A percentile compares a stretch with the other conserved stretches of the same genome.
phyloP scores from a whole-genome alignment of 306 rosid genomes.

The Cucumis cinereus region DNA sequence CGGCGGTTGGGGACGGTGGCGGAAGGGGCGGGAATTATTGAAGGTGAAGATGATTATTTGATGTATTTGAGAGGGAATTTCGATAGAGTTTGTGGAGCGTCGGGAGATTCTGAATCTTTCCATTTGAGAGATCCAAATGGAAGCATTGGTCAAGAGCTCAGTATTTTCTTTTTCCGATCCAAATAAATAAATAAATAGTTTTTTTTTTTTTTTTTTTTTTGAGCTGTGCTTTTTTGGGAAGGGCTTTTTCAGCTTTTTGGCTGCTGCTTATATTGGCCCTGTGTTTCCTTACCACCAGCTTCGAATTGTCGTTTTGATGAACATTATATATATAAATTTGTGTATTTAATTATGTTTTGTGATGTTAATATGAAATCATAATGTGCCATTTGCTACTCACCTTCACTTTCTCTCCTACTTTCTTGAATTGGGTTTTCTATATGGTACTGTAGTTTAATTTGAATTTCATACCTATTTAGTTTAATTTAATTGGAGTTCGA shows the following conservation, averaged over 20 bases:
- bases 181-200: too few relatives aligned
- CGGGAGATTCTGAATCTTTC: conserved; percentile 54
- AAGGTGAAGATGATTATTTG: conserved; percentile 13
- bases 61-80: conserved; percentile 74
- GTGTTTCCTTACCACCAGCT: background rate
- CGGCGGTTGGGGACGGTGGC: conserved; percentile 33
- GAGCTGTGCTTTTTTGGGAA: conserved; percentile 14
- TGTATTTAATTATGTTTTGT: background rate
- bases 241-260: background rate
- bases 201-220: background rate
- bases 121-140: conserved; percentile 80
- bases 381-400: background rate
- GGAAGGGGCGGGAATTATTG: conserved; percentile 56
- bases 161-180: conserved; percentile 66
- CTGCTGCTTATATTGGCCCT: background rate
- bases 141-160: conserved; percentile 61
- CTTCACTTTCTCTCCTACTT: too few relatives aligned
- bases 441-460: too few relatives aligned
- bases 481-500: too few relatives aligned
- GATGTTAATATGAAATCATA: background rate
- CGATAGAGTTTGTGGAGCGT: conserved; percentile 57
- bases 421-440: too few relatives aligned
- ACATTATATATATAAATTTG: background rate
- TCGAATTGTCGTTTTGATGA: background rate
- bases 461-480: too few relatives aligned